Base-by-base conservation (phyloP, 345 rosid species). In the Camelina neglecta region DNA sequence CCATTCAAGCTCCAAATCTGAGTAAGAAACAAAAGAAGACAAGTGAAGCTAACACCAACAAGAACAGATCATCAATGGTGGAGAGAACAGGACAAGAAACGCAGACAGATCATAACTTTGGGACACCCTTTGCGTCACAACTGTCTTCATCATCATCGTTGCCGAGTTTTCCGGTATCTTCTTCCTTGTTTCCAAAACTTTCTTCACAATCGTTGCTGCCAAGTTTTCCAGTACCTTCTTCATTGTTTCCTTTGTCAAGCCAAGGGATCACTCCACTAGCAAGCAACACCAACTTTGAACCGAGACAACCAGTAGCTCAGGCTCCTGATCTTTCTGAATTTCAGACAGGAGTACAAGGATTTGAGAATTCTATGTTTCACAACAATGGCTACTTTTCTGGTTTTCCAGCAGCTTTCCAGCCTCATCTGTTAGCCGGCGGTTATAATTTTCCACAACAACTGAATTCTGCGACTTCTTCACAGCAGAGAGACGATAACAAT, bases 301-400 rank as follows among this genome's bases (percentile, higher is more conserved):
- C 38, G n/a, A 65, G 50, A 38, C 69, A 67, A 54, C 67, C 71
- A 71, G 65, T 65, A 71, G 20, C 62, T 60, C 81, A 78, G 38
- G 45, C 29, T 24, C 58, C 64, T 54, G 70, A 72, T 66, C 50
- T 51, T 31, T 51, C 38, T 42, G 77, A 78, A 36, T 33, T 35
- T 35, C 77, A 67, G 54, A 67, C 71, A 21, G 70, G 67, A 39
- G 68, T 58, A 23, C 58, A 72, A 58, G 73, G 24, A n/a, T 72
- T 60, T 24, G 65, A 49, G 53, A 78, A 53, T 67, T 5, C 64
- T 44, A 6, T 67, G 69, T 66, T 41, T 51, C 16, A 54, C 45
- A 61, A 67, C 60, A 73, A 60, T 13, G 50, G 59, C 26, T 60
- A 78, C 81, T 59, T 78, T 2, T 71, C 77, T 58, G 57, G 68